Conservation (phyloP, 805 yeast species). For the Yarrowia sp. region DNA sequence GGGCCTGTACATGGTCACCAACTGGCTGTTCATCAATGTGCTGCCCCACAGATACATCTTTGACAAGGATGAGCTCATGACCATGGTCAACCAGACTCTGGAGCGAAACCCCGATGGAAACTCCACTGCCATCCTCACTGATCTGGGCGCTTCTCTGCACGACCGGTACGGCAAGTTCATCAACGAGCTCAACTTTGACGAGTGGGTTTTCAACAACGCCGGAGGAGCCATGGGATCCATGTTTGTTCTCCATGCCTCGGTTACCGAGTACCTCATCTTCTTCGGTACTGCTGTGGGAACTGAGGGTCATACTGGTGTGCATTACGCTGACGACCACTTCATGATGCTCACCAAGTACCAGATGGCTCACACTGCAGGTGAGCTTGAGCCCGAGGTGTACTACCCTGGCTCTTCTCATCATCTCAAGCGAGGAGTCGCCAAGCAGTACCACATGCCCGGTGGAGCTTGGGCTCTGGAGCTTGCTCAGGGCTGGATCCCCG, state of each 20-base stretch:
- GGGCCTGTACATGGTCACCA: slow-evolving; percentile 43
- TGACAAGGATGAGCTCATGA: slow-evolving; percentile 67
- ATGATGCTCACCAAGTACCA: slow-evolving; percentile 85
- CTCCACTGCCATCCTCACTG: slow-evolving; percentile 66
- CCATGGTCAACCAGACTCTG: slow-evolving; percentile 63
- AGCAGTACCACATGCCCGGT: slow-evolving; percentile 85
- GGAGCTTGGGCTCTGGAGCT: slow-evolving; percentile 89
- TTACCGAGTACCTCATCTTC: slow-evolving; percentile 89
- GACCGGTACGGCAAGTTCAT: slow-evolving; percentile 74
- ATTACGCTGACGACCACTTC: slow-evolving; percentile 97
- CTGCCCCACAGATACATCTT: slow-evolving; percentile 75
- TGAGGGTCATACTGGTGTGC: slow-evolving; percentile 95
- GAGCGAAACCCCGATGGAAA: slow-evolving; percentile 50
- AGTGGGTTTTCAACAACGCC: slow-evolving; percentile 97
- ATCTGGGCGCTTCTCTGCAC: slow-evolving; percentile 64
- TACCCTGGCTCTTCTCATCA: slow-evolving; percentile 88
- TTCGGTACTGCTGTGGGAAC: slow-evolving; percentile 95
- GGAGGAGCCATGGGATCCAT: slow-evolving; percentile 97
- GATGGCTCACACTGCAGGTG: slow-evolving; percentile 70
- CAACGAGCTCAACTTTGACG: slow-evolving; percentile 73
- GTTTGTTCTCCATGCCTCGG: slow-evolving; percentile 93
- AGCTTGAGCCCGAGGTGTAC: slow-evolving; percentile 72
- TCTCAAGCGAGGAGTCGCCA: slow-evolving; percentile 70
- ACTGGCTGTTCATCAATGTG: slow-evolving; percentile 48
- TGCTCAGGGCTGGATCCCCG: slow-evolving; percentile 99